Base-by-base conservation (phyloP, 768 basidiomycete species). In the Austroboletus eburneus region DNA sequence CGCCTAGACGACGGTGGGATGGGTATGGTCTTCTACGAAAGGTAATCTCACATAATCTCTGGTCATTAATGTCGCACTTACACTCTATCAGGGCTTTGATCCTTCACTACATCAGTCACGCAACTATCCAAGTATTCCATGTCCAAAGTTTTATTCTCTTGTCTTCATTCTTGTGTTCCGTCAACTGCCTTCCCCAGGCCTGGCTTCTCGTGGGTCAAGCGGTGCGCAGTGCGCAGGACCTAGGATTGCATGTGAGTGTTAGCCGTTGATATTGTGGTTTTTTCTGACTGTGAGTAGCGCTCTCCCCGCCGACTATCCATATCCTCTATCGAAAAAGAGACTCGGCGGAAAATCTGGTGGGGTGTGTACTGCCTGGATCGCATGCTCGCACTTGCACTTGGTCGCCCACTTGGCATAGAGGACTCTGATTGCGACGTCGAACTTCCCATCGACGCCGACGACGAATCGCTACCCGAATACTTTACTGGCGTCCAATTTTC, bases 191-290 rank as follows among this genome's bases (percentile, higher is more conserved):
- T 42, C 92, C 92, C 3, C 92, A 93, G 68, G 90, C 91, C 24
- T 95, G 92, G 92, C 79, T 94, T 52, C 75, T 93, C 47, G 80
- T 92, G 45, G 92, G 92, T 35, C 92, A 94, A 64, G 92, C 89
- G 20, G 81, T 95, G 39, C 81, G 92, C 49, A 82, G 82, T 49
- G 91, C 87, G 3, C 92, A 94, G 65, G 92, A 95, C 69, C 74
- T 94, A 34, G 92, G 92, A 37, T 77, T 95, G 56, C 92, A 94
- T 70, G 91, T 93, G 69, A 74, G 89, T 63, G 40, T 48, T 21
- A 16, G n/a, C 29, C 27, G 20, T 47, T 18, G 43, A 42, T 43
- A 27, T 36, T 18, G 30, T 25, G 46, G 48, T 36, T 17, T 21
- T 52, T 50, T 29, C 52, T 62, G 46, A 61, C 55, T 45, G 36